phyloP scores from a whole-genome alignment of 495 filamentous ascomycete genomes.

The Aspergillus panamensis region DNA sequence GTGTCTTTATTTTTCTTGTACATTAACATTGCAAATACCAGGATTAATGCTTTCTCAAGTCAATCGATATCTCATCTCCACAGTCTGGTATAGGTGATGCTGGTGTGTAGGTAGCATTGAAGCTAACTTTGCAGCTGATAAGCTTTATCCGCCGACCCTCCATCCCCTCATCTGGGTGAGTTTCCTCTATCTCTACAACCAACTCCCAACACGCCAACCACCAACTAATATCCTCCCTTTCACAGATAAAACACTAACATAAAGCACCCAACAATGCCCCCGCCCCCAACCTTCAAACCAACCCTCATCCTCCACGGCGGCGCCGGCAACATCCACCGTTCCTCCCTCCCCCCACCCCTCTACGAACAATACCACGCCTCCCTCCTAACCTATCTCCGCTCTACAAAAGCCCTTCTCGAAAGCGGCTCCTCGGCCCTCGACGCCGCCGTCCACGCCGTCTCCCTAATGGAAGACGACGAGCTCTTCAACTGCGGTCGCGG shows the following conservation, averaged over 20 bases:
- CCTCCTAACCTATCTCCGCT: constrained; percentile 59
- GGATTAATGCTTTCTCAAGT: constrained; percentile 32
- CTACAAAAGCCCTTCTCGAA: constrained; percentile 41
- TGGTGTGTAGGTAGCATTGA: not conserved
- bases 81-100: not conserved
- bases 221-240: not conserved
- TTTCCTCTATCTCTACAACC: no score
- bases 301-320: constrained; percentile 86
- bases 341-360: constrained; percentile 58
- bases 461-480: constrained; percentile 71
- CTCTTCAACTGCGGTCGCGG: constrained; percentile 86
- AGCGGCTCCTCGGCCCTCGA: constrained; percentile 57
- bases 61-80: not conserved
- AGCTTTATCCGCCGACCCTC: no score
- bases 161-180: no score
- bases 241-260: constrained; percentile 5
- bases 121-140: not conserved
- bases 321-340: constrained; percentile 71
- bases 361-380: constrained; percentile 59
- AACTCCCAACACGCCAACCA: not conserved
- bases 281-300: constrained; percentile 44
- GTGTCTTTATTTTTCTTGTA: constrained; percentile 33
- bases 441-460: constrained; percentile 71
- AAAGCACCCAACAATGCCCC: constrained; percentile 1
- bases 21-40: constrained; percentile 40